A percentile compares a stretch with the other conserved stretches of the same genome.
Evolutionary conservation across 306 rosid species (phyloP).

Genomic region (Crataegus laevigata): DNA sequence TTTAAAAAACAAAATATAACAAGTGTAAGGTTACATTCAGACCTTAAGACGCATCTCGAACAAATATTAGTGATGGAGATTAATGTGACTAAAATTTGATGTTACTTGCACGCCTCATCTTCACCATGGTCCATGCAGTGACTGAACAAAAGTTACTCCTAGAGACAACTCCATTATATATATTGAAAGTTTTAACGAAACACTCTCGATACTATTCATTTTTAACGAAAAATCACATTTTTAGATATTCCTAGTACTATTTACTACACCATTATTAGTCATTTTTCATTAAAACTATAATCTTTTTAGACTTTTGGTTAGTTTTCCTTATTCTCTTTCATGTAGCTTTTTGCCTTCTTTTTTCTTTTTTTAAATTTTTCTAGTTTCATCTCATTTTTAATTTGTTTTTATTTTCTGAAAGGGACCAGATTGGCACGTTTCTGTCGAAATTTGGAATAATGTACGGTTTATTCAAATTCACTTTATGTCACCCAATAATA

Average conservation of each 20-base stretch:
- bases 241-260: too few species aligned
- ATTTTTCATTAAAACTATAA: too few species aligned
- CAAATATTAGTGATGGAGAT: neutral
- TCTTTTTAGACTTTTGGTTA: too few species aligned
- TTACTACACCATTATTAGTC: too few species aligned
- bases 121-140: neutral
- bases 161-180: neutral
- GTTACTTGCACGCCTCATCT: neutral
- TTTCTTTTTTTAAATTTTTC: too few species aligned
- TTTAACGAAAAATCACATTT: too few species aligned
- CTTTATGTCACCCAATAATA: neutral
- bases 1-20: too few species aligned
- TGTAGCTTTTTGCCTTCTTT: neutral
- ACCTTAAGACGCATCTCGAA: neutral
- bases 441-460: constrained; percentile 2
- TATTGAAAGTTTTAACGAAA: too few species aligned
- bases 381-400: neutral
- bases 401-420: neutral
- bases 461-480: neutral
- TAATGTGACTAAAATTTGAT: neutral
- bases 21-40: neutral
- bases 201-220: too few species aligned
- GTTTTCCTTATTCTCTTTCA: too few species aligned
- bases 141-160: neutral
- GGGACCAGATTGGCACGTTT: neutral